Conservation (phyloP, 306 rosid species). For the Trifolium pratense region DNA sequence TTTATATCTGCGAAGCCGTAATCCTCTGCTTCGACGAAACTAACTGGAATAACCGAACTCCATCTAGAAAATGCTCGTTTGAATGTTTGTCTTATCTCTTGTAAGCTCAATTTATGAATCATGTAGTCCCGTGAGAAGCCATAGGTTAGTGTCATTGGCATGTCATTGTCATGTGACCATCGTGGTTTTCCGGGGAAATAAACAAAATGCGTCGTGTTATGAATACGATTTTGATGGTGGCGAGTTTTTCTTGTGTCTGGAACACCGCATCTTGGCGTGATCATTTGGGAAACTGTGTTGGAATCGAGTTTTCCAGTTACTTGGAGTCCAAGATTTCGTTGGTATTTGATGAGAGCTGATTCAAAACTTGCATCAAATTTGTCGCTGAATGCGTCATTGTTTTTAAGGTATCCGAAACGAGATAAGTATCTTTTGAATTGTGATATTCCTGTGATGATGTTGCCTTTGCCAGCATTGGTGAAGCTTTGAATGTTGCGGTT, state of each 20-base stretch:
- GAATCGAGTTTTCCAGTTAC: conserved; percentile 60
- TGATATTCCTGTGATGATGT: conserved; percentile 42
- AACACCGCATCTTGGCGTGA: conserved; percentile 66
- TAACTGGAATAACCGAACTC: conserved; percentile 76
- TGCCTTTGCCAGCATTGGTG: conserved; percentile 42
- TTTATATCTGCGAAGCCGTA: conserved; percentile 58
- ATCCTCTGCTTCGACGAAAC: conserved; percentile 57
- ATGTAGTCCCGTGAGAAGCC: conserved; percentile 55
- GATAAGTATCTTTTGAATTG: conserved; percentile 53
- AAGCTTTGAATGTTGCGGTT: conserved; percentile 18
- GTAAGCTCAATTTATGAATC: conserved; percentile 47
- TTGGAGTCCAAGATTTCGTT: conserved; percentile 56
- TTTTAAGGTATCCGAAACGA: conserved; percentile 56
- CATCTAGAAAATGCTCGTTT: conserved; percentile 59
- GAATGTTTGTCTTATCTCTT: conserved; percentile 52
- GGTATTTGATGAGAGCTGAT: conserved; percentile 49
- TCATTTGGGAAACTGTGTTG: conserved; percentile 49
- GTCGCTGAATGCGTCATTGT: conserved; percentile 33
- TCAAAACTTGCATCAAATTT: conserved; percentile 46
- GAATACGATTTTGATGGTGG: not conserved
- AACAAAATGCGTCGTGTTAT: conserved; percentile 39
- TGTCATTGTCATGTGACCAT: conserved; percentile 59
- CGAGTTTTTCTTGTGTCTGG: conserved; percentile 38
- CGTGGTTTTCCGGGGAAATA: conserved; percentile 77
- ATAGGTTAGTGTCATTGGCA: conserved; percentile 75